These are phyloP conservation scores for Taxillus chinensis DNA, from an alignment of 164 flowering plant species.

Conservation along the genomic window DNA sequence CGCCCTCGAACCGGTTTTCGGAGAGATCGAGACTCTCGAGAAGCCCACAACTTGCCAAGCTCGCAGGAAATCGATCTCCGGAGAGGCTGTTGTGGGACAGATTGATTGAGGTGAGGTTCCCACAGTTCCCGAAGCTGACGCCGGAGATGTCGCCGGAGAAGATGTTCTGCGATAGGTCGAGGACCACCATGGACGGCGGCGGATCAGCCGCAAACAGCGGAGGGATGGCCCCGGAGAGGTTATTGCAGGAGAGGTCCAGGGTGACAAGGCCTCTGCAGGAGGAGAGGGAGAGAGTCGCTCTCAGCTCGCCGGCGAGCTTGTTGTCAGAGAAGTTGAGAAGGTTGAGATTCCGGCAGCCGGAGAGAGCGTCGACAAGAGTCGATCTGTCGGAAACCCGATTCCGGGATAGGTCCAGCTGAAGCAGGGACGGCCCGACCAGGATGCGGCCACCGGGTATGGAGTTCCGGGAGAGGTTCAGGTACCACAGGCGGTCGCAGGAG, in stretches of 20 bases:
- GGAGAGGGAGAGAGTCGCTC: constrained; percentile 15
- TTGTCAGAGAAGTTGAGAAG: not conserved
- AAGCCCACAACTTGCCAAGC: constrained; percentile 33
- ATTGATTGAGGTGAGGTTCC: constrained; percentile 39
- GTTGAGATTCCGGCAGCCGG: not conserved
- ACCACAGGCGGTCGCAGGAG: constrained; percentile 31
- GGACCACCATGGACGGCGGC: constrained; percentile 17
- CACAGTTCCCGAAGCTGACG: constrained; percentile 40
- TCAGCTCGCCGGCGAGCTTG: constrained; percentile 31
- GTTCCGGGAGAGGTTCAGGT: constrained; percentile 1
- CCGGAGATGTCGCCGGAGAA: constrained; percentile 40
- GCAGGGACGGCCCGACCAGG: not conserved
- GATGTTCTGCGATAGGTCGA: constrained; percentile 61
- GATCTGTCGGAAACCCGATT: not conserved
- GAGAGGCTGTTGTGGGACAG: constrained; percentile 43
- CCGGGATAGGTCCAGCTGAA: not conserved
- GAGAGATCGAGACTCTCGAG: constrained; percentile 48
- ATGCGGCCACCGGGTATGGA: not conserved
- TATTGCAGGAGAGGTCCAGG: constrained; percentile 50
- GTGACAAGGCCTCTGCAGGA: constrained; percentile 29
- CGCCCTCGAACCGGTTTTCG: constrained; percentile 24
- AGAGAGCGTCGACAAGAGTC: not conserved
- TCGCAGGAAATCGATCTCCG: constrained; percentile 31
- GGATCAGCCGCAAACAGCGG: constrained; percentile 16
- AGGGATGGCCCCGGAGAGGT: constrained; percentile 41